Conservation (phyloP, 1,284 basidiomycete genomes). For the Sparassis latifolia region DNA sequence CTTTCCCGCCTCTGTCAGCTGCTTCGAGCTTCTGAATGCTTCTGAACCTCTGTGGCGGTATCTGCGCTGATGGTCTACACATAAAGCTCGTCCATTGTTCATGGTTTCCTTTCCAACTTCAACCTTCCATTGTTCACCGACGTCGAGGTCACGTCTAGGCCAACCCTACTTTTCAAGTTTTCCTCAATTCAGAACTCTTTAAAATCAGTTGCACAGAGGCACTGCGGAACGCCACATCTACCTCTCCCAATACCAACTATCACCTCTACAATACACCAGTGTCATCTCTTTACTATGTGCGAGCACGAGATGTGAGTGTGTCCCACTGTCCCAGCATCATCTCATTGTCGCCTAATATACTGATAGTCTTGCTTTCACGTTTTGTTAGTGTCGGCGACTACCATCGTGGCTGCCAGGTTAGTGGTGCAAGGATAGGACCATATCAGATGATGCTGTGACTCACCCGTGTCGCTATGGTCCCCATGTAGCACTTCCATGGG, state of each 20-base stretch:
- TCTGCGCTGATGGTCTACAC: neutral
- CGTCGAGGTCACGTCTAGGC: neutral
- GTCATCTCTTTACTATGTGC: slow-evolving; percentile 37
- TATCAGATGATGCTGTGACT: neutral
- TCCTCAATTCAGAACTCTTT: too few relatives aligned
- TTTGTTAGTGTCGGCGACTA: slow-evolving; percentile 48
- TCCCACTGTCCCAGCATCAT: slow-evolving; percentile 1
- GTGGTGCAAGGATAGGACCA: slow-evolving; percentile 12
- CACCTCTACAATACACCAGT: too few relatives aligned
- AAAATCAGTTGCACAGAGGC: too few relatives aligned
- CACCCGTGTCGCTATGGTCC: neutral
- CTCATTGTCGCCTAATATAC: slow-evolving; percentile 5
- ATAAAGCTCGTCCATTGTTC: neutral
- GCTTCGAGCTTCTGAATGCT: neutral
- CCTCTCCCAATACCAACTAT: too few relatives aligned
- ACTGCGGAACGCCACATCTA: too few relatives aligned
- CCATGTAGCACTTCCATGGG: slow-evolving; percentile 51
- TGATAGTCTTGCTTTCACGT: neutral
- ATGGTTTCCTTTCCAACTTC: neutral
- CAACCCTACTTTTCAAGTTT: too few relatives aligned
- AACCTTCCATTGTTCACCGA: neutral
- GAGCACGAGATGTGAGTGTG: slow-evolving; percentile 48
- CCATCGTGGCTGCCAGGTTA: slow-evolving; percentile 54
- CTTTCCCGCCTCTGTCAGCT: neutral
- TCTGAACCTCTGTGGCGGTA: neutral